Evolutionary conservation across 768 basidiomycete species (phyloP), one percentile per base, ranked within the genome.

Genomic region (Boletus reticuloceps): DNA sequence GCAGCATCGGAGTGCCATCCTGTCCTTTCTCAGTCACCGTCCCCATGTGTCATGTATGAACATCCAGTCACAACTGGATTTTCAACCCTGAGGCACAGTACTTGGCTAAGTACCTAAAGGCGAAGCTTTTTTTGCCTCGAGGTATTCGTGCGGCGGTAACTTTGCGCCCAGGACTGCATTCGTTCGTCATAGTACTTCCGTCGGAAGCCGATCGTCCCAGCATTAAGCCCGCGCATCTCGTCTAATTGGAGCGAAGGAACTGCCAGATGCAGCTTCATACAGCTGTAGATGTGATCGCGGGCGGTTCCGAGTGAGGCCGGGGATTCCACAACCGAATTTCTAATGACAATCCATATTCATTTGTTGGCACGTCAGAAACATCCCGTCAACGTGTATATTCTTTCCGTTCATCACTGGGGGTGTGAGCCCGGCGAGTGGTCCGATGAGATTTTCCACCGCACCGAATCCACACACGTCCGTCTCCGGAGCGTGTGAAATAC

Each of bases 81-180:
- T 56, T 47, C 69, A 72, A 65, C 69, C 71, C 69, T 72, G 69
- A 62, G 47, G 51, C 60, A 66, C 67, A 72, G 66, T 62, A 56
- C 48, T 36, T 32, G 25, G 50, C 53, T 40, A 46, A 64, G 60
- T 70, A 70, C 70, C 69, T 65, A 67, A 71, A 55, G 50, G 61
- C 42, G 56, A 70, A 65, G 47, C 29, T 29, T 29, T 31, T 59
- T 52, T 8, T 39, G 56, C 69, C 69, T 72, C 69, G 69, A 69
- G 69, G 69, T 60, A 60, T 67, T 34, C 51, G 69, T 71, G 71
- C 62, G 69, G 67, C 65, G 53, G 54, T 47, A 40, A 56, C 50
- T 56, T 69, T 70, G 63, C 69, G 67, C 61, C 63, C 55, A 61
- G 60, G 56, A 61, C 60, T 34, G 47, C 22, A 56, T 60, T 56